Percentiles rank a stretch among this genome's conserved stretches.
phyloP scores from a whole-genome alignment of 2,329 filamentous ascomycete species.

The Grosmannia huntii region DNA sequence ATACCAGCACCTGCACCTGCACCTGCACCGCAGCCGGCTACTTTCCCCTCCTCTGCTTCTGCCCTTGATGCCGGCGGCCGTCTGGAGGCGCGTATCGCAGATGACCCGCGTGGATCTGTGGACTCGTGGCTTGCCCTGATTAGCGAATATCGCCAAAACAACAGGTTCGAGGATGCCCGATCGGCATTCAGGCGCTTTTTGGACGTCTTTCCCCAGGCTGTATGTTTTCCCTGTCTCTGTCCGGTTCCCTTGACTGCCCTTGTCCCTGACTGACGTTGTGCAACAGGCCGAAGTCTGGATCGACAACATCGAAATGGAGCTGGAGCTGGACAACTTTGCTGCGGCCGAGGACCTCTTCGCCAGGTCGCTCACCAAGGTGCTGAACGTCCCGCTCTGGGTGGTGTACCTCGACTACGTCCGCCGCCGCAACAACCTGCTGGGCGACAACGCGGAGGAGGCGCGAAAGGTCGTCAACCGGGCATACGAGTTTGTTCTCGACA shows the following conservation, averaged over 20 bases:
- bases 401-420: constrained; percentile 93
- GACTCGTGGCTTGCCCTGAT: constrained; percentile 87
- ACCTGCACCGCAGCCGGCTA: constrained; percentile 8
- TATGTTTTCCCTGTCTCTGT: constrained; percentile 38
- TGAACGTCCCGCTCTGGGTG: constrained; percentile 80
- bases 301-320: constrained; percentile 78
- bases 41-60: constrained; percentile 16
- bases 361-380: constrained; percentile 60
- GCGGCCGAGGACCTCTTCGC: constrained; percentile 76
- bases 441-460: constrained; percentile 63
- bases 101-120: constrained; percentile 85
- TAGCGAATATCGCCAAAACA: constrained; percentile 67
- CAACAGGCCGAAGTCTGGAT: constrained; percentile 85
- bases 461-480: constrained; percentile 70
- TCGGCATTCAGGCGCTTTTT: constrained; percentile 77
- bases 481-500: constrained; percentile 84
- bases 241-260: constrained; percentile 19
- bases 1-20: constrained; percentile 7
- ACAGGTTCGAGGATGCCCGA: constrained; percentile 70
- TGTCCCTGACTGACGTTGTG: background rate
- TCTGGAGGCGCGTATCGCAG: constrained; percentile 80
- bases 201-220: constrained; percentile 76
- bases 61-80: constrained; percentile 59
- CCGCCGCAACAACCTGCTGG: constrained; percentile 76
- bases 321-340: constrained; percentile 70